Conservation (phyloP, 768 basidiomycete genomes). For the Collybia mongolica region DNA sequence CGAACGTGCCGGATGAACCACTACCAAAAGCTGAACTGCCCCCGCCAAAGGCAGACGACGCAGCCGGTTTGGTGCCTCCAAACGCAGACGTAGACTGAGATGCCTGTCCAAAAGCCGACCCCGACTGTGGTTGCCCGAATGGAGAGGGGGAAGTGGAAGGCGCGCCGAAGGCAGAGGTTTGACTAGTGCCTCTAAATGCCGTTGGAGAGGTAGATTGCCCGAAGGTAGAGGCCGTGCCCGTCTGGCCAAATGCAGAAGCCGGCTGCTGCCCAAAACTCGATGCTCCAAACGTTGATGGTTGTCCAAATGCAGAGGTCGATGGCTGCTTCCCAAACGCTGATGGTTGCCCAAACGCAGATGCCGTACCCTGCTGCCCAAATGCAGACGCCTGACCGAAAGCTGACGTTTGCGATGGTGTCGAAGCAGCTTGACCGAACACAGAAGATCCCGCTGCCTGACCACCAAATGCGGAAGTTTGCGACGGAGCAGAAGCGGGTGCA, state of each 20-base stretch:
- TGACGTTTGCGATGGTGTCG: not conserved
- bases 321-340: constrained; percentile 14
- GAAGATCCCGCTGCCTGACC: constrained; percentile 7
- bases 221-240: constrained; percentile 23
- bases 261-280: constrained; percentile 10
- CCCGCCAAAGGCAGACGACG: constrained; percentile 21
- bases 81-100: constrained; percentile 22
- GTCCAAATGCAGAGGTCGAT: constrained; percentile 28
- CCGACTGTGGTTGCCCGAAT: constrained; percentile 18
- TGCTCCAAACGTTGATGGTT: constrained; percentile 14
- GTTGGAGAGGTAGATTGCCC: constrained; percentile 18
- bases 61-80: constrained; percentile 10
- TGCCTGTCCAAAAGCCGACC: constrained; percentile 24
- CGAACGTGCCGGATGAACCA: constrained; percentile 4
- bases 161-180: constrained; percentile 15
- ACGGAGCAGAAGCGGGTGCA: constrained; percentile 8
- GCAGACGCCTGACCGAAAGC: constrained; percentile 19
- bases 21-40: constrained; percentile 14
- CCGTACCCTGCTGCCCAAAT: constrained; percentile 21
- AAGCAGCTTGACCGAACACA: constrained; percentile 20
- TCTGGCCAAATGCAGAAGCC: constrained; percentile 26
- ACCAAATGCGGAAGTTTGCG: constrained; percentile 1
- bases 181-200: not conserved
- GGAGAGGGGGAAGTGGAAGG: constrained; percentile 8
- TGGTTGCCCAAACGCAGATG: constrained; percentile 15